These are phyloP conservation scores for Pestalotiopsis sp. DNA, from an alignment of 2,329 filamentous ascomycete species.

Conservation along the genomic window DNA sequence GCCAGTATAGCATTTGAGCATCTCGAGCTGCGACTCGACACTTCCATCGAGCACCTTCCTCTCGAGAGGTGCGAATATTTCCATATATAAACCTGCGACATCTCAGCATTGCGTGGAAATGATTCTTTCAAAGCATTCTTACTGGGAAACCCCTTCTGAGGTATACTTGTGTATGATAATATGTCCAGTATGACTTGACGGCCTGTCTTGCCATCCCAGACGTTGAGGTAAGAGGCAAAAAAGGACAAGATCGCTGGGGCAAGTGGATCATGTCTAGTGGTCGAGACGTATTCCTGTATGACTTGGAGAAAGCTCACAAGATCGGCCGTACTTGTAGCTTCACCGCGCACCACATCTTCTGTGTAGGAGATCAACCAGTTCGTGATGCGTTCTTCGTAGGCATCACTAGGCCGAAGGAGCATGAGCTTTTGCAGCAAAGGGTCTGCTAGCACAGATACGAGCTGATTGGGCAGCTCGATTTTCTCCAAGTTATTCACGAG, in stretches of 20 bases:
- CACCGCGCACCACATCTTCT: conserved; percentile 54
- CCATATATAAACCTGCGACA: conserved; percentile 47
- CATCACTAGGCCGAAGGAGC: conserved; percentile 58
- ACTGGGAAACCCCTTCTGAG: conserved; percentile 54
- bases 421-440: conserved; percentile 77
- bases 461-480: conserved; percentile 79
- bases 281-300: conserved; percentile 55
- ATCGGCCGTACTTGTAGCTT: conserved; percentile 41
- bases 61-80: conserved; percentile 54
- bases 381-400: conserved; percentile 51
- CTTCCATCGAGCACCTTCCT: conserved; percentile 48
- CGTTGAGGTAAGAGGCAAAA: conserved; percentile 51
- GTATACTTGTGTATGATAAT: conserved; percentile 54
- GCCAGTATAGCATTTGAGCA: conserved; percentile 67
- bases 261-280: conserved; percentile 54
- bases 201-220: conserved; percentile 63
- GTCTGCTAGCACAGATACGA: conserved; percentile 75
- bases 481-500: conserved; percentile 75
- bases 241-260: conserved; percentile 50
- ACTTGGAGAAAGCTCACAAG: conserved; percentile 56
- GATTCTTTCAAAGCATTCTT: conserved; percentile 14
- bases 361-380: conserved; percentile 60
- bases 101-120: conserved; percentile 20
- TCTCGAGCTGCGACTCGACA: conserved; percentile 51
- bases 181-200: conserved; percentile 57